Percentiles rank a stretch among this genome's conserved stretches.
Evolutionary conservation across 495 filamentous ascomycete genomes (phyloP).

Genomic region (Podospora didyma): DNA sequence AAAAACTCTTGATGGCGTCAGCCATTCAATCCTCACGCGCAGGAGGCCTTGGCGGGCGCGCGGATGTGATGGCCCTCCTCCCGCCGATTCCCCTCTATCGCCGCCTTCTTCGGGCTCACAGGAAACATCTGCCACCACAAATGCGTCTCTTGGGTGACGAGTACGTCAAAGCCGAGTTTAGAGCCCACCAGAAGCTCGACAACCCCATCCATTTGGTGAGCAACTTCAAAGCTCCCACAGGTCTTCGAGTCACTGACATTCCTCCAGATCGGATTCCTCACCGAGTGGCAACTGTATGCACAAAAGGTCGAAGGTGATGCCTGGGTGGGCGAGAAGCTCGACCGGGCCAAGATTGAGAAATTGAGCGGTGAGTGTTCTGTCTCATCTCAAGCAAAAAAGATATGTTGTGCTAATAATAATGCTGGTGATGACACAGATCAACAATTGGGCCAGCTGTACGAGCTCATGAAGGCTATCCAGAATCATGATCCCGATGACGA

Average conservation of each 20-base stretch:
- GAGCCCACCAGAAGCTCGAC: slow-evolving; percentile 73
- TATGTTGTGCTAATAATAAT: slow-evolving; percentile 41
- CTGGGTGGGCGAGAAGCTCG: slow-evolving; percentile 76
- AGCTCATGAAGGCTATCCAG: slow-evolving; percentile 83
- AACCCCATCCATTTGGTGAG: slow-evolving; percentile 87
- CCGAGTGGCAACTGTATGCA: slow-evolving; percentile 93
- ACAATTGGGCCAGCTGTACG: slow-evolving; percentile 88
- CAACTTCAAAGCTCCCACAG: too few relatives aligned
- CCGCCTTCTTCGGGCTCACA: slow-evolving; percentile 78
- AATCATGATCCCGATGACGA: slow-evolving; percentile 46
- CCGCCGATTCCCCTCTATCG: slow-evolving; percentile 91
- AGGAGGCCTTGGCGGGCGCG: slow-evolving; percentile 38
- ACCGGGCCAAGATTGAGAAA: slow-evolving; percentile 75
- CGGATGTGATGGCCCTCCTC: slow-evolving; percentile 71
- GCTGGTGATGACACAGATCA: slow-evolving; percentile 59
- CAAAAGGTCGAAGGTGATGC: slow-evolving; percentile 82
- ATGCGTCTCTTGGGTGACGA: slow-evolving; percentile 82
- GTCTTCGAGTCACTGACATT: too few relatives aligned
- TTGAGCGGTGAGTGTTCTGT: too few relatives aligned
- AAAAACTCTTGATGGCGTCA: not conserved
- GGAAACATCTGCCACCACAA: slow-evolving; percentile 66
- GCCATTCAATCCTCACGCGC: not conserved
- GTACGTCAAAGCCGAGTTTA: slow-evolving; percentile 89
- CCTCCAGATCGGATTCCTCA: slow-evolving; percentile 82
- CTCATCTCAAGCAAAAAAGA: too few relatives aligned